Evolutionary conservation across 2,329 filamentous ascomycete genomes (phyloP).

Genomic region (Fusarium sp.): DNA sequence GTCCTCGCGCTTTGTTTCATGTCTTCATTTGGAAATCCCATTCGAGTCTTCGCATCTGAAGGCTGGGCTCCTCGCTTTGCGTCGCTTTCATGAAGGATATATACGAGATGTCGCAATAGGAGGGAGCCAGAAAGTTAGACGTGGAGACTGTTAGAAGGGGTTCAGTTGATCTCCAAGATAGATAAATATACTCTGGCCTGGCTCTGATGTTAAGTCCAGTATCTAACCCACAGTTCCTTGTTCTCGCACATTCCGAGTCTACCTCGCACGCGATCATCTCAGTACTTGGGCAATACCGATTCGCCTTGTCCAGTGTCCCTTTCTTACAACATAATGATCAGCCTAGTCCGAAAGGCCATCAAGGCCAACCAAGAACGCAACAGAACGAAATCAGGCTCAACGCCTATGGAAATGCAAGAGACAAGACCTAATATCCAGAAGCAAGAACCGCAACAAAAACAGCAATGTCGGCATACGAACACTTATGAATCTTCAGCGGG

Average conservation of each 20-base stretch:
- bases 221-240: neutral
- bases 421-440: neutral
- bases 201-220: neutral
- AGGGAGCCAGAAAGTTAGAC: neutral
- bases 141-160: neutral
- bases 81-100: neutral
- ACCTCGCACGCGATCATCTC: neutral
- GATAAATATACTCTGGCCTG: slow-evolving; percentile 16
- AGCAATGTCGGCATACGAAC: slow-evolving; percentile 43
- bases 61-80: slow-evolving; percentile 10
- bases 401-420: slow-evolving; percentile 12
- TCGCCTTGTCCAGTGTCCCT: neutral
- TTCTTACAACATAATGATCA: slow-evolving; percentile 25
- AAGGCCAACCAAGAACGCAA: slow-evolving; percentile 18
- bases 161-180: slow-evolving; percentile 5
- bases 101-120: neutral
- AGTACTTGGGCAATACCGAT: neutral
- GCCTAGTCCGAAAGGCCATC: slow-evolving; percentile 29
- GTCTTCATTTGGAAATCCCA: slow-evolving; percentile 37
- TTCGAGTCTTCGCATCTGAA: slow-evolving; percentile 32
- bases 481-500: slow-evolving; percentile 21
- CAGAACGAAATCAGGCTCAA: neutral
- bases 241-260: neutral
- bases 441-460: slow-evolving; percentile 23
- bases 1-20: neutral